Percentiles rank a stretch among this genome's conserved stretches.
Conservation (phyloP, 176 grass and related monocot species). For the Saccharum officinarum region DNA sequence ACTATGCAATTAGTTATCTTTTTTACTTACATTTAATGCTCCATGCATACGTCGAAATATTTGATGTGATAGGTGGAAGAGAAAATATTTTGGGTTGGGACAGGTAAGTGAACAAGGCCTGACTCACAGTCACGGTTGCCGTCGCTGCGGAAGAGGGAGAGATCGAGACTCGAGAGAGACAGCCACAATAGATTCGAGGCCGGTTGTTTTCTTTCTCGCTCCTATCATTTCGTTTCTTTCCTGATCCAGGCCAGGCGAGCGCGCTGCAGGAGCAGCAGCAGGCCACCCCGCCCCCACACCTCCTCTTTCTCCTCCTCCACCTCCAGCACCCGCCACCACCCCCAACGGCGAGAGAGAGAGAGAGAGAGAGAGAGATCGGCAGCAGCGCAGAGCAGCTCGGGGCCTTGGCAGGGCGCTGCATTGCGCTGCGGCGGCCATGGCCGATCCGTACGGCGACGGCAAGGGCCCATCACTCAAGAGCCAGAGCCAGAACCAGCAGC, state of each 20-base stretch:
- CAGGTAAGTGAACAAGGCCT: no score
- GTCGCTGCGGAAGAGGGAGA: no score
- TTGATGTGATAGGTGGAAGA: no score
- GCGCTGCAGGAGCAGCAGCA: not conserved
- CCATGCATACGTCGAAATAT: no score
- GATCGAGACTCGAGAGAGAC: not conserved
- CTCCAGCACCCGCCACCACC: not conserved
- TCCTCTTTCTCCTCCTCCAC: not conserved
- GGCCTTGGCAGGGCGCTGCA: not conserved
- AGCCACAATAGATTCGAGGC: not conserved
- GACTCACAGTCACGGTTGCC: no score
- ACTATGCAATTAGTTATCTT: no score
- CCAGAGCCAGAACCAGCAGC: slow-evolving; percentile 11
- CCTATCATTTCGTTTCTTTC: not conserved
- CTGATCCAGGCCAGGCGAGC: not conserved
- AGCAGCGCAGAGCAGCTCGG: not conserved
- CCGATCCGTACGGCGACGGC: slow-evolving; percentile 48
- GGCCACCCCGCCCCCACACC: not conserved
- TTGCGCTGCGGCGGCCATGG: slow-evolving; percentile 38
- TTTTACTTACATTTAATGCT: no score
- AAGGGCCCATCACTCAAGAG: slow-evolving; percentile 25
- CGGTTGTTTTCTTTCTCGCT: not conserved
- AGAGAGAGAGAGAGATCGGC: not conserved
- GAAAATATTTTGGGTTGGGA: no score
- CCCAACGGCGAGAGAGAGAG: not conserved